These are phyloP conservation scores for Cercospora sesami DNA, from an alignment of 2,329 filamentous ascomycete genomes.

Conservation along the genomic window DNA sequence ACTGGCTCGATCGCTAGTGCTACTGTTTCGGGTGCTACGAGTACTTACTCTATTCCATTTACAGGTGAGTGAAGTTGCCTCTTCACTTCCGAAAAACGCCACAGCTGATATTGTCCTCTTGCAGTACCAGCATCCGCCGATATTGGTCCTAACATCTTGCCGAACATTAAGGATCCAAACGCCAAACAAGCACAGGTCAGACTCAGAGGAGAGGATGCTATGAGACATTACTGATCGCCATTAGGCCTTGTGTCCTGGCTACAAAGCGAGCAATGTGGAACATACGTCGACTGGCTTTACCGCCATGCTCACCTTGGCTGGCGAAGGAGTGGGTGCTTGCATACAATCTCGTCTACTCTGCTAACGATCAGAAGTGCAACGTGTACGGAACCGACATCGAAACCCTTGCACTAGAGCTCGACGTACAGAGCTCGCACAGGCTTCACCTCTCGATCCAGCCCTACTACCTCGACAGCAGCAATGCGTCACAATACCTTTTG, in stretches of 20 bases:
- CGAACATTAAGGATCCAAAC: conserved; percentile 65
- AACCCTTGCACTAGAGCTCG: conserved; percentile 64
- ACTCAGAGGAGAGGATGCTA: not conserved
- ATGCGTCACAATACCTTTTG: conserved; percentile 56
- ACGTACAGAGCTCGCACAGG: conserved; percentile 54
- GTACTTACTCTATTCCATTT: conserved; percentile 34
- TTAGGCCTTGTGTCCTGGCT: conserved; percentile 55
- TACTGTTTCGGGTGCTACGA: conserved; percentile 34
- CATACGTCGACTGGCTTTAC: conserved; percentile 51
- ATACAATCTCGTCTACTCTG: not conserved
- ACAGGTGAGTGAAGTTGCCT: conserved; percentile 24
- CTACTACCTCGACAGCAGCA: conserved; percentile 53
- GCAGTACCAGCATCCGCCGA: conserved; percentile 37
- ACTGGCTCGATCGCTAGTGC: conserved; percentile 29
- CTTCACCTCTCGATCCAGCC: conserved; percentile 71
- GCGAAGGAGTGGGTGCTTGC: conserved; percentile 41
- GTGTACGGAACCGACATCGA: conserved; percentile 75
- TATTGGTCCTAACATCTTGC: conserved; percentile 45
- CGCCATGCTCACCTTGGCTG: conserved; percentile 55
- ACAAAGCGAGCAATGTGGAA: conserved; percentile 54
- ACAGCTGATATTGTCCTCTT: not conserved
- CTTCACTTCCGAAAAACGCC: not conserved
- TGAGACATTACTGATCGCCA: conserved; percentile 21
- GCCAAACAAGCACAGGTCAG: conserved; percentile 60
- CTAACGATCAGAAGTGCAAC: conserved; percentile 54